Evolutionary conservation across 1,284 basidiomycete genomes (phyloP).

Genomic region (Stygiomarasmius scandens): DNA sequence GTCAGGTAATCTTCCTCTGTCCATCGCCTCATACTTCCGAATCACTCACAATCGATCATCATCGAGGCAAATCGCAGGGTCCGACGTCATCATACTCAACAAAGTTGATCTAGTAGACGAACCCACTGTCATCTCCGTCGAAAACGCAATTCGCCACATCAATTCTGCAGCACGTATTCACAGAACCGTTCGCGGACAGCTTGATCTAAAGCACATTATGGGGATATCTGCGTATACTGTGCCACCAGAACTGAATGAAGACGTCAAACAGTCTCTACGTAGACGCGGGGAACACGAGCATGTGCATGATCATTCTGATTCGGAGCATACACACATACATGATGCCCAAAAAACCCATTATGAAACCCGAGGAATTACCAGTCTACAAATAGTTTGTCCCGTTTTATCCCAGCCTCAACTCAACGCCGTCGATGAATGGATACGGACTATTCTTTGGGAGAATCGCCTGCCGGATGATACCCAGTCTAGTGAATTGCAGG

Average conservation of each 20-base stretch:
- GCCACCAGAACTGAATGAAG: conserved; percentile 21
- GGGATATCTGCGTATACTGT: conserved; percentile 76
- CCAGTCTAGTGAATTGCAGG: conserved; percentile 43
- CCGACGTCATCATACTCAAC: conserved; percentile 89
- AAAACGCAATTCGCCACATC: conserved; percentile 63
- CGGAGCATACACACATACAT: conserved; percentile 25
- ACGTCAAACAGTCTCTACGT: conserved; percentile 18
- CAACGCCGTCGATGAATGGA: conserved; percentile 71
- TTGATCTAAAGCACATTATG: conserved; percentile 76
- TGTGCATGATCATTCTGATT: conserved; percentile 38
- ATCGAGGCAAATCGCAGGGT: conserved; percentile 83
- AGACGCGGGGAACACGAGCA: conserved; percentile 27
- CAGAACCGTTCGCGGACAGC: conserved; percentile 65
- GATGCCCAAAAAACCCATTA: conserved; percentile 49
- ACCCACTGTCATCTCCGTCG: conserved; percentile 45
- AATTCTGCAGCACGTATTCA: conserved; percentile 81
- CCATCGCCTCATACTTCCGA: conserved; percentile 1
- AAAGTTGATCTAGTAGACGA: conserved; percentile 76
- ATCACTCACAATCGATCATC: background rate
- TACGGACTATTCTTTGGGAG: conserved; percentile 82
- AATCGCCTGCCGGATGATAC: conserved; percentile 39
- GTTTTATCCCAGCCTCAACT: conserved; percentile 48
- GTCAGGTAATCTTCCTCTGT: conserved; percentile 50
- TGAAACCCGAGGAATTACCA: conserved; percentile 73
- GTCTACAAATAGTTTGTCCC: conserved; percentile 70